Evolutionary conservation across 2,329 filamentous ascomycete species (phyloP), one percentile per base, ranked within the genome.

Genomic region (Neonectria coccinea): DNA sequence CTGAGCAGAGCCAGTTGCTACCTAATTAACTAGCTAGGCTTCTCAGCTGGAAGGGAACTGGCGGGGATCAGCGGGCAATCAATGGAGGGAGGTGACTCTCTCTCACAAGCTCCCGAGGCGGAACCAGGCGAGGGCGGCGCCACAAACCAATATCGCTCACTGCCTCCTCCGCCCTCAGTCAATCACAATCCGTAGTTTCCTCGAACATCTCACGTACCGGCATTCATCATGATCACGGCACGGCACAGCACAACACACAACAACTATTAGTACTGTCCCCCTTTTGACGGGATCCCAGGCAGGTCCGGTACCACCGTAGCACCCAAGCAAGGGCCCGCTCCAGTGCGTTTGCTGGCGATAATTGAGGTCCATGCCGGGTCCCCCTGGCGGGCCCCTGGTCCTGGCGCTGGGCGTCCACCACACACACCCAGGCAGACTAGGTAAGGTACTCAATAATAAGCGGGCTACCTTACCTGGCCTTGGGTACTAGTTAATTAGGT

Each of bases 361-460:
- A 69, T 68, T 65, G 54, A 62, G 59, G 60, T 25, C 25, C 25
- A 25, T 61, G 62, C 59, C 64, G 66, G 70, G 64, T 51, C 61
- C 61, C 61, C 61, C 61, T 54, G 51, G 33, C 18, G 14, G 18
- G 9, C 68, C 66, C 67, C 68, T 68, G 66, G 70, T 57, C 62
- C 65, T 56, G 55, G 67, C 51, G 50, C 59, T 71, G 56, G 59
- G 64, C 67, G 58, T 71, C 68, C 70, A 72, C 70, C 70, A 71
- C 70, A 71, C 27, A 22, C 25, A 25, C 25, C 5, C 25, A 6
- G 25, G 25, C 25, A 25, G 25, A 25, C 25, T 25, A 25, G 25
- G 25, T 25, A 25, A 6, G 25, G 25, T 25, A 25, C 25, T 25
- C 25, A 25, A 5, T 45, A 56, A 48, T 62, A 56, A 59, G 52